phyloP scores from a whole-genome alignment of 371 early-diverging fungal genomes.

The Mucor lusitanicus region DNA sequence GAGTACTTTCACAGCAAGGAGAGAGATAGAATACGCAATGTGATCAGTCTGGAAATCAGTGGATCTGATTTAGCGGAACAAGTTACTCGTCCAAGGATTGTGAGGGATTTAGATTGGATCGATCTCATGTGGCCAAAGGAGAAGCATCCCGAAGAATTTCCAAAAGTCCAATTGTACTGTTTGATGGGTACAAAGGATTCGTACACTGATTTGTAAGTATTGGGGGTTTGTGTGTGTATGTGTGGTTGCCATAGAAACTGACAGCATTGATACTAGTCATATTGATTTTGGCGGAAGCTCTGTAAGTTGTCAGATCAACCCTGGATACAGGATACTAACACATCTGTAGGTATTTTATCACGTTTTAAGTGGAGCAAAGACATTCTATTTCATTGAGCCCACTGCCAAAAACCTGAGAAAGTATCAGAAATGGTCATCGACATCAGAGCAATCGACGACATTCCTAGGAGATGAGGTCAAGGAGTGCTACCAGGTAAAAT shows the following conservation, averaged over 20 bases:
- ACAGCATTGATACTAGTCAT: conserved; percentile 52
- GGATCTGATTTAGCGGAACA: conserved; percentile 66
- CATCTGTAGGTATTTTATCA: conserved; percentile 73
- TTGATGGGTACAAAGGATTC: conserved; percentile 88
- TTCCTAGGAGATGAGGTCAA: conserved; percentile 83
- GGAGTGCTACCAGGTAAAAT: conserved; percentile 66
- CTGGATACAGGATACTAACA: conserved; percentile 5
- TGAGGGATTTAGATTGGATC: conserved; percentile 86
- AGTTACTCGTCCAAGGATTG: conserved; percentile 75
- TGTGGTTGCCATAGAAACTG: not conserved
- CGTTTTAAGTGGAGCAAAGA: conserved; percentile 79
- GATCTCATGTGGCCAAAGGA: conserved; percentile 82
- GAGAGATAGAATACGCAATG: conserved; percentile 78
- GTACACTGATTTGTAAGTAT: conserved; percentile 83
- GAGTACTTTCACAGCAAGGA: conserved; percentile 68
- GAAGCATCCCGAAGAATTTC: conserved; percentile 63
- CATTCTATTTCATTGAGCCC: conserved; percentile 88
- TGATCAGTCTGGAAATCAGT: conserved; percentile 87
- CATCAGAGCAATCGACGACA: conserved; percentile 76
- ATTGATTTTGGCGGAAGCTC: conserved; percentile 93
- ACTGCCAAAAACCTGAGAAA: conserved; percentile 79
- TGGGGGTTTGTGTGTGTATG: not conserved
- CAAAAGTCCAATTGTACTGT: conserved; percentile 87
- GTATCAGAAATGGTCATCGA: conserved; percentile 86
- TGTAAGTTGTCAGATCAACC: conserved; percentile 44